A percentile compares a stretch with the other conserved stretches of the same genome.
Conservation (phyloP, 257 asterid species). For the Rehmannia glutinosa region DNA sequence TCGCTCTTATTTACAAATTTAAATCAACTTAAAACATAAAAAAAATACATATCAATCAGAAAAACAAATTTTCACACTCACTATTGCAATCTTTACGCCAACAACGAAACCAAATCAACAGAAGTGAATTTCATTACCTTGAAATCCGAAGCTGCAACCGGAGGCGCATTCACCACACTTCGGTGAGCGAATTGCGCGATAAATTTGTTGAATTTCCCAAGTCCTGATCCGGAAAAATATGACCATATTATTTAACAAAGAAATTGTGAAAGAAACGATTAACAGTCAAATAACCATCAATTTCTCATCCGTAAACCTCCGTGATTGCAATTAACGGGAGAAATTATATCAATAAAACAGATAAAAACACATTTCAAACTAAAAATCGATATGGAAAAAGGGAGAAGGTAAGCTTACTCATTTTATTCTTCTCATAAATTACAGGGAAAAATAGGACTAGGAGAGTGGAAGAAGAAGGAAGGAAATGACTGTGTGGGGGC, state of each 20-base stretch:
- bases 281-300: background rate
- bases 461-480: background rate
- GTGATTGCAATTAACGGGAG: background rate
- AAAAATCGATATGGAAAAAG: background rate
- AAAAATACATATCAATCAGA: no score
- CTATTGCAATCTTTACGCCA: background rate
- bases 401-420: conserved; percentile 17
- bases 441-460: background rate
- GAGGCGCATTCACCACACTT: background rate
- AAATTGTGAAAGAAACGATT: background rate
- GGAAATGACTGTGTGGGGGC: background rate
- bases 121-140: conserved; percentile 2
- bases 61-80: no score
- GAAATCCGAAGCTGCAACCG: conserved; percentile 6
- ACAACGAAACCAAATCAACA: background rate
- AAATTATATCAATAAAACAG: background rate
- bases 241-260: background rate
- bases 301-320: background rate
- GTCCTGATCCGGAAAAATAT: background rate
- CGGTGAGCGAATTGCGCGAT: conserved; percentile 6
- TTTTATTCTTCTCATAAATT: background rate
- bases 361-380: background rate
- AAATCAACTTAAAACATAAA: background rate
- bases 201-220: conserved; percentile 11
- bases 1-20: background rate